Percentiles rank a stretch among this genome's conserved stretches.
These are phyloP conservation scores for Bolboschoenus planiculmis DNA, from an alignment of 176 grass and related monocot species.

Conservation along the genomic window DNA sequence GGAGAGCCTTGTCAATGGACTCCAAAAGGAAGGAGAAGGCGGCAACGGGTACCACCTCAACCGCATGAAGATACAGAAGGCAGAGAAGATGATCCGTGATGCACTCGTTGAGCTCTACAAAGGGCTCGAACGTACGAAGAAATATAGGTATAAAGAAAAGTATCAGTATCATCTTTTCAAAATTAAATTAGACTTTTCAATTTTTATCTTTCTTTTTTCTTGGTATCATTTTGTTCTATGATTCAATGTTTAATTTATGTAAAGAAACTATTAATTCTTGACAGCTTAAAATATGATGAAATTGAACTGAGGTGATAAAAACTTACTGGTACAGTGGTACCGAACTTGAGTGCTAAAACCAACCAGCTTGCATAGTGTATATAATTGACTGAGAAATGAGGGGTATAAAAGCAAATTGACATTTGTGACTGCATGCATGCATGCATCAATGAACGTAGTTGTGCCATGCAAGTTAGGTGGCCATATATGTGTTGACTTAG, in stretches of 20 bases:
- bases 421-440: not conserved
- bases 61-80: slow-evolving; percentile 86
- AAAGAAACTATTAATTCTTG: not conserved
- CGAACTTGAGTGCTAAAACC: not conserved
- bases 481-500: not conserved
- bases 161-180: not conserved
- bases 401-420: not conserved
- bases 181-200: not conserved
- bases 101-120: slow-evolving; percentile 78
- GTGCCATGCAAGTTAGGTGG: not conserved
- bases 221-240: not conserved
- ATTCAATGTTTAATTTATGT: not conserved
- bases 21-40: slow-evolving; percentile 58
- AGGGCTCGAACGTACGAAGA: slow-evolving; percentile 76
- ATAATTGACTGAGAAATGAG: not conserved
- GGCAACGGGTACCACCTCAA: slow-evolving; percentile 48
- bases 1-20: slow-evolving; percentile 76
- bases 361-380: not conserved
- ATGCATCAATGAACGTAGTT: slow-evolving; percentile 1
- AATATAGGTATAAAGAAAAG: slow-evolving; percentile 47
- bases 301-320: not conserved
- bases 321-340: not conserved
- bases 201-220: not conserved
- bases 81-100: slow-evolving; percentile 88
- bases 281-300: not conserved